Conservation (phyloP, 805 yeast species). For the Yarrowia phangngaensis region DNA sequence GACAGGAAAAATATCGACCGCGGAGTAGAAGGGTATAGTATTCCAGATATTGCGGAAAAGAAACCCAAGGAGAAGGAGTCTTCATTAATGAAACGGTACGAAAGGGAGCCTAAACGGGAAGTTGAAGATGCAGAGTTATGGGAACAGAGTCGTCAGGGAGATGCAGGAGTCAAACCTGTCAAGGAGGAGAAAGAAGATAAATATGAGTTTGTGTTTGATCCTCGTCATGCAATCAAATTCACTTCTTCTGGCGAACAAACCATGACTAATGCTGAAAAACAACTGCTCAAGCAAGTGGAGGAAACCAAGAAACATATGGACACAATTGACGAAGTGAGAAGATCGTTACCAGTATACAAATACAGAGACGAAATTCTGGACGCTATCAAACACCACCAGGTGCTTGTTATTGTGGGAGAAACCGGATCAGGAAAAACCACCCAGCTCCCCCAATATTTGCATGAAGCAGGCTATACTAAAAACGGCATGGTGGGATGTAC, state of each 20-base stretch:
- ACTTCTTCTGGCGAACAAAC: constrained; percentile 44
- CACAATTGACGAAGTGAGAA: constrained; percentile 43
- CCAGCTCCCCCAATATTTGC: constrained; percentile 81
- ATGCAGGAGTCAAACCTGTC: constrained; percentile 48
- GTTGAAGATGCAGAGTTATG: constrained; percentile 17
- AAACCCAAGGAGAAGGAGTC: constrained; percentile 54
- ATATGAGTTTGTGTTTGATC: constrained; percentile 76
- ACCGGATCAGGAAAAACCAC: constrained; percentile 96
- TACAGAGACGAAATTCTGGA: constrained; percentile 57
- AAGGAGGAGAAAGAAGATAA: constrained; percentile 40
- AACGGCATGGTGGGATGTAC: constrained; percentile 70
- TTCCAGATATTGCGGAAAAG: constrained; percentile 56
- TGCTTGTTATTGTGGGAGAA: constrained; percentile 74
- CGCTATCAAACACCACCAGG: constrained; percentile 60
- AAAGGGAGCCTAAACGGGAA: constrained; percentile 4
- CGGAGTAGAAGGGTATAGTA: constrained; percentile 43
- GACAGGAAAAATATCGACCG: constrained; percentile 43
- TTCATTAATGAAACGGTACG: constrained; percentile 5
- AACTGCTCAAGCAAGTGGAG: constrained; percentile 32
- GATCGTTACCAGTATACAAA: constrained; percentile 69
- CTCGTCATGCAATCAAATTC: constrained; percentile 57
- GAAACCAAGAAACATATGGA: constrained; percentile 41
- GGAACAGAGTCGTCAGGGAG: constrained; percentile 49
- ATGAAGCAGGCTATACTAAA: constrained; percentile 73
- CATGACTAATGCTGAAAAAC: constrained; percentile 32